These are phyloP conservation scores for Lentinula boryana DNA, from an alignment of 768 basidiomycete genomes.

Conservation along the genomic window DNA sequence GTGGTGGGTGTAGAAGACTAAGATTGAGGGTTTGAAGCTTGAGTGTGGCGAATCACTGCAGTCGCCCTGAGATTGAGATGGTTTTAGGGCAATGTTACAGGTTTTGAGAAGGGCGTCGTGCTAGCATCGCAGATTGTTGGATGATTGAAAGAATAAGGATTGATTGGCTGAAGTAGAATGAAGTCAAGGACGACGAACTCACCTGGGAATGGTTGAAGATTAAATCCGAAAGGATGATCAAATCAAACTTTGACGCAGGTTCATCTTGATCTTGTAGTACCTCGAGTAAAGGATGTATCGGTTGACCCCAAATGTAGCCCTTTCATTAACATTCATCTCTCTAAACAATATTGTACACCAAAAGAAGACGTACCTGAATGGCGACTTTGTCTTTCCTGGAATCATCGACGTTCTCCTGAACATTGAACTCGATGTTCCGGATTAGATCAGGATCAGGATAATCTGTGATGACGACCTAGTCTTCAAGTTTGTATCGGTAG, in stretches of 20 bases:
- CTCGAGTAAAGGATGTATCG: conserved; percentile 37
- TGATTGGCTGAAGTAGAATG: background rate
- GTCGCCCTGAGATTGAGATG: conserved; percentile 5
- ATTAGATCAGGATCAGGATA: conserved; percentile 80
- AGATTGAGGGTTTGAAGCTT: conserved; percentile 26
- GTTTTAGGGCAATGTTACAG: conserved; percentile 45
- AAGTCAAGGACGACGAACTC: conserved; percentile 6
- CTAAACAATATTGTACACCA: background rate
- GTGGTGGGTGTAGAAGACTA: conserved; percentile 90
- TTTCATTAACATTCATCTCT: conserved; percentile 14
- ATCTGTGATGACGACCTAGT: conserved; percentile 83
- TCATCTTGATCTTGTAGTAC: conserved; percentile 13
- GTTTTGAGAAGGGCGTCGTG: conserved; percentile 78
- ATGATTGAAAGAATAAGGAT: background rate
- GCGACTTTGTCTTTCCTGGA: conserved; percentile 9
- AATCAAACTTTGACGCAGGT: conserved; percentile 44
- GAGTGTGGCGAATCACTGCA: too few relatives aligned
- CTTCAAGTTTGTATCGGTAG: background rate
- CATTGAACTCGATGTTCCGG: conserved; percentile 70
- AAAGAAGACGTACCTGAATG: conserved; percentile 19
- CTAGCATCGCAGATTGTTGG: conserved; percentile 26
- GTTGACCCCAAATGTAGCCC: conserved; percentile 83
- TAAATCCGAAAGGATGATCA: conserved; percentile 88
- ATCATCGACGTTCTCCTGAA: conserved; percentile 45
- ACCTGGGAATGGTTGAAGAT: conserved; percentile 95